Evolutionary conservation across 73 alveolate genomes (phyloP).

Genomic region (Uronychia binucleata): DNA sequence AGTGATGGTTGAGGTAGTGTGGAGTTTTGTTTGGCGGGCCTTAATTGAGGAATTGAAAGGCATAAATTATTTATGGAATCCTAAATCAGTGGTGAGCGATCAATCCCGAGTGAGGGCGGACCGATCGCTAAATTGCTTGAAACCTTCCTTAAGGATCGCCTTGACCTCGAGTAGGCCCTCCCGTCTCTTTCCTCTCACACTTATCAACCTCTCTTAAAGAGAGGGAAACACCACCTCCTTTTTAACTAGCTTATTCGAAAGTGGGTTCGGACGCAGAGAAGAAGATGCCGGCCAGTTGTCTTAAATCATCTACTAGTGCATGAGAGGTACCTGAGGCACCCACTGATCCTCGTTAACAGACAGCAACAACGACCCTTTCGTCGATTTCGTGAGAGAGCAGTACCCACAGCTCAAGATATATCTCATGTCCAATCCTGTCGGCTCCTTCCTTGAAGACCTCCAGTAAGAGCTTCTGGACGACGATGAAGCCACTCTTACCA

Average conservation of each 20-base stretch:
- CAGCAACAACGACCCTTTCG: neutral
- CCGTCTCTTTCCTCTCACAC: neutral
- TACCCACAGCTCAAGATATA: neutral
- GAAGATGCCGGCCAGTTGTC: neutral
- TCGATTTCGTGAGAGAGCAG: neutral
- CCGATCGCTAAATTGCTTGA: too few relatives aligned
- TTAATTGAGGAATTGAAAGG: too few relatives aligned
- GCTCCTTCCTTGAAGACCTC: neutral
- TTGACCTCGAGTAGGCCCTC: constrained; percentile 1
- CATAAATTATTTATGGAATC: too few relatives aligned
- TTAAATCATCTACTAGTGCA: neutral
- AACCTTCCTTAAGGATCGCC: neutral
- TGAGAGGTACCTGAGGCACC: neutral
- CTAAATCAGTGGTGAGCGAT: too few relatives aligned
- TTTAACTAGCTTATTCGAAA: neutral
- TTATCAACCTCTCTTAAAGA: neutral
- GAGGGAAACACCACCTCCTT: neutral
- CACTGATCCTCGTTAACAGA: neutral
- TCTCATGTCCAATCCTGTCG: neutral
- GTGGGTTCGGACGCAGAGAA: neutral
- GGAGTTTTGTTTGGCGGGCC: too few relatives aligned
- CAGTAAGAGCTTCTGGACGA: neutral
- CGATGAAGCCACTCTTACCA: neutral
- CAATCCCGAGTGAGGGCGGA: too few relatives aligned
- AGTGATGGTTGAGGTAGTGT: too few relatives aligned